Evolutionary conservation across 2,329 filamentous ascomycete species (phyloP), one percentile per base, ranked within the genome.

Genomic region (Paecilomyces niveus): DNA sequence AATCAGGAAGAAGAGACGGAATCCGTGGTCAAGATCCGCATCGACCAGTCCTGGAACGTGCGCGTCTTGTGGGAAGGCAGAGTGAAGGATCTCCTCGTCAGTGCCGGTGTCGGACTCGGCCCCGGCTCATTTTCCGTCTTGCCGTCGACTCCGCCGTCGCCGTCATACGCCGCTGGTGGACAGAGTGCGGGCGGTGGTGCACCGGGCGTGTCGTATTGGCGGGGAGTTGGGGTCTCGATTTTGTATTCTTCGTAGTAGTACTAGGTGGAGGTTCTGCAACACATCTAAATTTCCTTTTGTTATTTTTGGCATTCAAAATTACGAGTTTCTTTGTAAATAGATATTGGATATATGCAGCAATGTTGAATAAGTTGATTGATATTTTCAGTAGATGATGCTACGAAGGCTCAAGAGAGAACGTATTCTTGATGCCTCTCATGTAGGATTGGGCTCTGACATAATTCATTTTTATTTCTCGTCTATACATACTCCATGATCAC

Each of bases 21-120:
- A 32, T 93, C 92, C 6, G 92, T 97, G 32, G 76, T 99, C 64
- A 99, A 97, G 75, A 89, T 92, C 52, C 85, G 90, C 54, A 80
- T 97, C 56, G 92, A 97, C 70, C 92, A 97, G 77, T 89, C 92
- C 64, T 87, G 91, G 77, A 87, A 88, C 63, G 85, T 97, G 57
- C 90, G 92, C 0, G 73, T 97, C 55, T 76, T 97, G 22, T 99
- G 94, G 93, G 93, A 97, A 72, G 92, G 93, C 1, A 83, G 92
- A 57, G 84, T 95, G 60, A 96, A 97, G 78, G 93, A 96, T 64
- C 78, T 99, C 59, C 81, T 99, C 58, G 95, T 97, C 72, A 96
- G 91, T 66, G 81, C 96, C 50, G 94, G 94, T 9, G 90, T 91
- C 58, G 90, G 86, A 55, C 85, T 99, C 57, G 92, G 96, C 70